A percentile compares a stretch with the other conserved stretches of the same genome.
Conservation (phyloP, 2,329 filamentous ascomycete species). For the Coccinonectria pachysandricola region DNA sequence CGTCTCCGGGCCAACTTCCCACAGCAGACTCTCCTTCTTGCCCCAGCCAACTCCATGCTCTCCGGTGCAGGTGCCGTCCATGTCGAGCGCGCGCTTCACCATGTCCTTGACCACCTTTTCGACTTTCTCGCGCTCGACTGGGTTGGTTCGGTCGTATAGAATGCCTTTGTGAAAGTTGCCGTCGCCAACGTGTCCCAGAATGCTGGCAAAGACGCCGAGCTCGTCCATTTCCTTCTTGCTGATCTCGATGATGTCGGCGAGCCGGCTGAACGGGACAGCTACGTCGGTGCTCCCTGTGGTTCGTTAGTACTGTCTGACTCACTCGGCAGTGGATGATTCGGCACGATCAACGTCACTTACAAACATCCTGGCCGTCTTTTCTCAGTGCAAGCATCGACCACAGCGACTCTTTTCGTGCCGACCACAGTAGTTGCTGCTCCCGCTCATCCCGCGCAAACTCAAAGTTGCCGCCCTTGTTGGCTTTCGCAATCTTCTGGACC, state of each 20-base stretch:
- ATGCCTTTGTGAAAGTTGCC: conserved; percentile 94
- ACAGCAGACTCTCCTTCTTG: conserved; percentile 70
- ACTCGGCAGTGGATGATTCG: no score
- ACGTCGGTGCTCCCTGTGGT: conserved; percentile 65
- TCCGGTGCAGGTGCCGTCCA: conserved; percentile 89
- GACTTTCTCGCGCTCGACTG: conserved; percentile 62
- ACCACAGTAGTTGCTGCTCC: conserved; percentile 70
- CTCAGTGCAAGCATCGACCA: conserved; percentile 70
- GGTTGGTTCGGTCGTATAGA: conserved; percentile 66
- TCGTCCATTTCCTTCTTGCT: conserved; percentile 86
- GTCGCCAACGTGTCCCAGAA: conserved; percentile 84
- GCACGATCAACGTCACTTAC: no score
- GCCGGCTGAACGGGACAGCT: conserved; percentile 65
- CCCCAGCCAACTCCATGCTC: conserved; percentile 81
- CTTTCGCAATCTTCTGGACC: conserved; percentile 57
- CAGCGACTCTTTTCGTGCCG: conserved; percentile 70
- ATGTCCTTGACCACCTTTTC: conserved; percentile 79
- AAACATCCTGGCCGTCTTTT: conserved; percentile 59
- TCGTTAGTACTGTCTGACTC: no score
- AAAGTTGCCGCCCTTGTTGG: conserved; percentile 55
- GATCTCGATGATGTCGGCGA: conserved; percentile 68
- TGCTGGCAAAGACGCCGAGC: conserved; percentile 75
- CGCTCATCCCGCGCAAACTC: conserved; percentile 64
- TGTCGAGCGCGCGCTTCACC: conserved; percentile 81
- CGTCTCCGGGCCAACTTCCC: conserved; percentile 72